These are phyloP conservation scores for Leccinum fallax DNA, from an alignment of 1,284 basidiomycete genomes.

Conservation along the genomic window DNA sequence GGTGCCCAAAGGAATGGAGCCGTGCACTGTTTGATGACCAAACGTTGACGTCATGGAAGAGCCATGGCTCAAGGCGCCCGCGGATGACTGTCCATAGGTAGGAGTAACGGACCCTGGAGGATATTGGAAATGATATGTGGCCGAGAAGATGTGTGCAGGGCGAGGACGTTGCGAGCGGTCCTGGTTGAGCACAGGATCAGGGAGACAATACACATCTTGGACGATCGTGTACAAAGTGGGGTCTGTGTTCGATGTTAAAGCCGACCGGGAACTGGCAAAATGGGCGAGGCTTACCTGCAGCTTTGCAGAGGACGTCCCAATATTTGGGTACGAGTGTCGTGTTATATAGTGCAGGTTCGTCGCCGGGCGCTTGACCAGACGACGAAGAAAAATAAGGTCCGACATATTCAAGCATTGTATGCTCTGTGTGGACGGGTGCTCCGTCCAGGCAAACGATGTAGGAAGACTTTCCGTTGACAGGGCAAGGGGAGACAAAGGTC, in stretches of 20 bases:
- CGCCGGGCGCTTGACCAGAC: constrained; percentile 27
- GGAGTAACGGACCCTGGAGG: constrained; percentile 13
- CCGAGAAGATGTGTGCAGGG: constrained; percentile 47
- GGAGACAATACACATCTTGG: constrained; percentile 52
- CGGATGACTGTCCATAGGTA: constrained; percentile 7
- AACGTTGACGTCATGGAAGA: constrained; percentile 25
- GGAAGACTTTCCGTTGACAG: constrained; percentile 50
- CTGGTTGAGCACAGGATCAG: constrained; percentile 23
- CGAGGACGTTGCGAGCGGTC: constrained; percentile 25
- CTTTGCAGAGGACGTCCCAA: constrained; percentile 57
- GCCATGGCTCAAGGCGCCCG: neutral
- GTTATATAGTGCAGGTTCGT: constrained; percentile 52
- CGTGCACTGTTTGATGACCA: constrained; percentile 10
- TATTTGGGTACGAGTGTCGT: constrained; percentile 60
- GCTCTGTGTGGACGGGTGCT: constrained; percentile 51
- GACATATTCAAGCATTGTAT: constrained; percentile 43
- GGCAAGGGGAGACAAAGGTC: constrained; percentile 52
- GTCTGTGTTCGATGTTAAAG: constrained; percentile 36
- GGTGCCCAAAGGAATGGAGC: neutral
- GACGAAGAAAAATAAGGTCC: constrained; percentile 34
- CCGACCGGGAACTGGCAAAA: neutral
- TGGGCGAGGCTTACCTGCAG: constrained; percentile 45
- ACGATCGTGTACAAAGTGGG: constrained; percentile 55
- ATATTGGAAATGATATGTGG: constrained; percentile 54
- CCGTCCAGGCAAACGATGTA: constrained; percentile 58